A percentile compares a stretch with the other conserved stretches of the same genome.
These are phyloP conservation scores for Hanseniaspora pseudoguilliermondii DNA, from an alignment of 805 yeast genomes.

Conservation along the genomic window DNA sequence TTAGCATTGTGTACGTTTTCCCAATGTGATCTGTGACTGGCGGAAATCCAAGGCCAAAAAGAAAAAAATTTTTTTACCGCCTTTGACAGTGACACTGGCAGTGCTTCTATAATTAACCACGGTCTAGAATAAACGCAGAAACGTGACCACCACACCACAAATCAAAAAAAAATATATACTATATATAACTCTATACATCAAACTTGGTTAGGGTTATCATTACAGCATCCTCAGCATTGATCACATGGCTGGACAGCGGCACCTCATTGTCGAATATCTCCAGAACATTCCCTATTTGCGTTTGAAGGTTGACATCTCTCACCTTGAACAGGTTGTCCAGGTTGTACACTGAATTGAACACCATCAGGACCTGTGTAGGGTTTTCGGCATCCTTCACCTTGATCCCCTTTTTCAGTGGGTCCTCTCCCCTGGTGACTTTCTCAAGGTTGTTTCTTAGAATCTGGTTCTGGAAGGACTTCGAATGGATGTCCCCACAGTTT, in stretches of 20 bases:
- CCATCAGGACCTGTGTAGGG: slow-evolving; percentile 33
- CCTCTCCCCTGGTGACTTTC: slow-evolving; percentile 17
- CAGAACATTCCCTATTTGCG: slow-evolving; percentile 36
- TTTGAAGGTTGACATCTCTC: slow-evolving; percentile 40
- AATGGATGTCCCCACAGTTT: slow-evolving; percentile 54
- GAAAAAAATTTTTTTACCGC: not conserved
- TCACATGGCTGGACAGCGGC: slow-evolving; percentile 1
- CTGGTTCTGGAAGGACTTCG: slow-evolving; percentile 23
- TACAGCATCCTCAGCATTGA: slow-evolving; percentile 57
- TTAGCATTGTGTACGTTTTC: not conserved
- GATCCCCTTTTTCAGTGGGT: not conserved
- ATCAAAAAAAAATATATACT: no score
- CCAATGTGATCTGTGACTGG: no score
- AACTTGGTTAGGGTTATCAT: slow-evolving; percentile 41
- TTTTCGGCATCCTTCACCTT: slow-evolving; percentile 9
- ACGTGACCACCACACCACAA: not conserved
- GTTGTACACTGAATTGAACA: slow-evolving; percentile 54
- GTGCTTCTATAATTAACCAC: no score
- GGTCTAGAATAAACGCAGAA: not conserved
- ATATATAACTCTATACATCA: not conserved
- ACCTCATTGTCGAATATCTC: slow-evolving; percentile 60
- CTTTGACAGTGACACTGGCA: no score
- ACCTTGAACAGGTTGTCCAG: slow-evolving; percentile 38
- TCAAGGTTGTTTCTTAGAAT: slow-evolving; percentile 21
- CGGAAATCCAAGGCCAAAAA: no score